Percentiles rank a stretch among this genome's conserved stretches.
These are phyloP conservation scores for Colletotrichum eremochloae DNA, from an alignment of 2,329 filamentous ascomycete species.

Conservation along the genomic window DNA sequence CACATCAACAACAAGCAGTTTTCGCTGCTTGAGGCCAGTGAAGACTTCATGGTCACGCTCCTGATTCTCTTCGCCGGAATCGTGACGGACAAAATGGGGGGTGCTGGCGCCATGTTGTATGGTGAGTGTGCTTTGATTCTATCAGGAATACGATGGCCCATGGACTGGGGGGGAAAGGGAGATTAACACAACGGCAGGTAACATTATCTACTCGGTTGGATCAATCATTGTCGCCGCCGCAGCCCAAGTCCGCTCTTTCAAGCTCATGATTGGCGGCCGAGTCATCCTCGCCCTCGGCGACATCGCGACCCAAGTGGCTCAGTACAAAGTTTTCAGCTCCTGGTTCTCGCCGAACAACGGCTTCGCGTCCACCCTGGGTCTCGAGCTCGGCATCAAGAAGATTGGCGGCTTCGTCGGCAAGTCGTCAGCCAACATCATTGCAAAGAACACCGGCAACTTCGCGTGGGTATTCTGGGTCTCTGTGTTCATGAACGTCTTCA, in stretches of 20 bases:
- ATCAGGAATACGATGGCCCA: neutral
- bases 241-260: slow-evolving; percentile 67
- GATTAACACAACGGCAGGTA: slow-evolving; percentile 57
- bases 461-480: slow-evolving; percentile 73
- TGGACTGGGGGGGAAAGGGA: neutral
- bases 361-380: slow-evolving; percentile 71
- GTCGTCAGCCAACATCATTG: slow-evolving; percentile 70
- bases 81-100: slow-evolving; percentile 70
- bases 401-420: slow-evolving; percentile 73
- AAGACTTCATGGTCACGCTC: slow-evolving; percentile 72
- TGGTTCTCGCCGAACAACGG: slow-evolving; percentile 74
- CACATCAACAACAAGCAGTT: slow-evolving; percentile 72
- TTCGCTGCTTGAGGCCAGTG: slow-evolving; percentile 69
- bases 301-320: slow-evolving; percentile 73
- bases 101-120: slow-evolving; percentile 58
- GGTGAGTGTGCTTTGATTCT: neutral
- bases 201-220: slow-evolving; percentile 69
- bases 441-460: slow-evolving; percentile 69
- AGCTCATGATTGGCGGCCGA: slow-evolving; percentile 71
- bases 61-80: slow-evolving; percentile 68
- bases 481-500: slow-evolving; percentile 75
- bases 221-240: slow-evolving; percentile 71
- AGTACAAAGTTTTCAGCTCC: slow-evolving; percentile 75
- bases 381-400: slow-evolving; percentile 72
- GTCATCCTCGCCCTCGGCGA: slow-evolving; percentile 71